phyloP scores from a whole-genome alignment of 768 basidiomycete genomes.

The Mycena epipterygia region DNA sequence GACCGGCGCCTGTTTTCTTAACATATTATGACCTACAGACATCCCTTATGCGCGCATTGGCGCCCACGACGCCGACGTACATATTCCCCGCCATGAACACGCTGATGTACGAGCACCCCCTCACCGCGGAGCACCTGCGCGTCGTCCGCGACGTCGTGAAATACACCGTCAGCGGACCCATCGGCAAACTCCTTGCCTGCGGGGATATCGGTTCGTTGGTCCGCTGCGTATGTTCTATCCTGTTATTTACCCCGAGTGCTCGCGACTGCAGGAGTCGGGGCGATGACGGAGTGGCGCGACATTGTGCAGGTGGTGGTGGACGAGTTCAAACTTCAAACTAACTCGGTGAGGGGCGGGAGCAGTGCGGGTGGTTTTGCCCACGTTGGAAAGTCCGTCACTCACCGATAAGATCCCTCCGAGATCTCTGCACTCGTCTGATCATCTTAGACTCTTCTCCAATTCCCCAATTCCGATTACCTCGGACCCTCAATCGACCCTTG shows the following conservation, averaged over 20 bases:
- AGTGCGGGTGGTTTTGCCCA: not conserved
- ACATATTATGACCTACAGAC: constrained; percentile 55
- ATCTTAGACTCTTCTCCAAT: no score
- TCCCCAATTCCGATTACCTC: no score
- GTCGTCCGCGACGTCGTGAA: constrained; percentile 80
- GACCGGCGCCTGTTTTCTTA: not conserved
- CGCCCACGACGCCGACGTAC: constrained; percentile 88
- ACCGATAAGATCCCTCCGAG: no score
- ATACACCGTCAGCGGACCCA: constrained; percentile 89
- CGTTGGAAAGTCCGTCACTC: not conserved
- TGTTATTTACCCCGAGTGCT: not conserved
- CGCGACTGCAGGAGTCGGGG: constrained; percentile 78
- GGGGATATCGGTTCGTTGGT: constrained; percentile 85
- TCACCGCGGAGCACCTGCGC: constrained; percentile 88
- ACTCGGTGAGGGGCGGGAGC: not conserved
- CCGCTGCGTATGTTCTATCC: not conserved
- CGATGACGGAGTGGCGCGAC: constrained; percentile 97
- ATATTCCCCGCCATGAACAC: constrained; percentile 99
- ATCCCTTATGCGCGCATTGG: constrained; percentile 86
- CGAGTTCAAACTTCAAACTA: constrained; percentile 62
- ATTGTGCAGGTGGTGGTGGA: constrained; percentile 83
- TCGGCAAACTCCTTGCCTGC: constrained; percentile 90
- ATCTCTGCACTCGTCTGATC: not conserved
- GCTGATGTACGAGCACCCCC: constrained; percentile 95
- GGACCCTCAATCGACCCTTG: no score